These are phyloP conservation scores for Paecilomyces sp. DNA, from an alignment of 2,329 filamentous ascomycete genomes.

Conservation along the genomic window DNA sequence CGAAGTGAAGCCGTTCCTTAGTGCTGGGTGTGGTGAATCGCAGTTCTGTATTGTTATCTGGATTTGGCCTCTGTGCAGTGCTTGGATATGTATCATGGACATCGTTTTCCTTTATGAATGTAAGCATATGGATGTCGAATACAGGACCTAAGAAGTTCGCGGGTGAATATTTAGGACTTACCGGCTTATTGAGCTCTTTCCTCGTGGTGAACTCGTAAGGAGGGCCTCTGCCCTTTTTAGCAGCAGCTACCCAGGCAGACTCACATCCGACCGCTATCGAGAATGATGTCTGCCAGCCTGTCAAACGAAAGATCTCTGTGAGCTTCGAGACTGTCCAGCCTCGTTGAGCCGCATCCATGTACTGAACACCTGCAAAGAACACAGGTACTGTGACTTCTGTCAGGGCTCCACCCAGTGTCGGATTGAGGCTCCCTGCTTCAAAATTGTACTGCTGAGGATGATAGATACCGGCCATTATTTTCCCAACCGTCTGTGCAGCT, in stretches of 20 bases:
- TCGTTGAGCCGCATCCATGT: constrained; percentile 63
- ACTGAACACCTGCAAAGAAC: constrained; percentile 83
- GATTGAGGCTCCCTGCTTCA: constrained; percentile 54
- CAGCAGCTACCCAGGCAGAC: constrained; percentile 71
- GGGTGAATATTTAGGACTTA: constrained; percentile 13
- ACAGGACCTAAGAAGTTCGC: not conserved
- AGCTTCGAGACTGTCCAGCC: constrained; percentile 70
- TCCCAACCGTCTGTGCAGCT: constrained; percentile 68
- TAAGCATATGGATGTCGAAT: not conserved
- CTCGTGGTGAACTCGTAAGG: constrained; percentile 53
- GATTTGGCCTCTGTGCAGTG: not conserved
- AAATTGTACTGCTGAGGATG: constrained; percentile 33
- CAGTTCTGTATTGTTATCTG: constrained; percentile 34
- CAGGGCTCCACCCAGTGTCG: constrained; percentile 69
- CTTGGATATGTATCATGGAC: not conserved
- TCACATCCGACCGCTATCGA: constrained; percentile 82
- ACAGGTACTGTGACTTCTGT: constrained; percentile 76
- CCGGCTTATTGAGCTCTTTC: constrained; percentile 11
- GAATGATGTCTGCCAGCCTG: constrained; percentile 78
- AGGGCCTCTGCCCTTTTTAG: constrained; percentile 66
- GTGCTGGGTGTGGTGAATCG: constrained; percentile 55
- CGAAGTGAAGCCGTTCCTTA: constrained; percentile 62
- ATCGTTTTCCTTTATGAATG: not conserved
- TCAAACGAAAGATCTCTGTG: constrained; percentile 67
- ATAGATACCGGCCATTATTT: constrained; percentile 66